Conservation (phyloP, 192 early-diverging fungal species). For the Rhizophagus clarus region DNA sequence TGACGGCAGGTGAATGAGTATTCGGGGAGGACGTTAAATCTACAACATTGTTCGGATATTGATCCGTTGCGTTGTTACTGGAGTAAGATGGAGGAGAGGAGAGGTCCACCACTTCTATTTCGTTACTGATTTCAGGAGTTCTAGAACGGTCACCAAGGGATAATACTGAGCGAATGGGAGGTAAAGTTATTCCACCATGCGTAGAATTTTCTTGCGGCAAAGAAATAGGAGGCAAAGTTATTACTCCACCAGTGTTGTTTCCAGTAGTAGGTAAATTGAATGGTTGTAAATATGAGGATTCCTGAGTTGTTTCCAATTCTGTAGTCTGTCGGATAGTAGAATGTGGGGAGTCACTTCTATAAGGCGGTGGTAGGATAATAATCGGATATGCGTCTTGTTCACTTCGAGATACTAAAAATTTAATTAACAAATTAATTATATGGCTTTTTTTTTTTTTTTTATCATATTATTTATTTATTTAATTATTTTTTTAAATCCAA, state of each 20-base stretch:
- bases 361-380: not conserved
- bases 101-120: not conserved
- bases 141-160: not conserved
- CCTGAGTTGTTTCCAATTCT: not conserved
- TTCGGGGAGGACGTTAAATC: slow-evolving; percentile 6
- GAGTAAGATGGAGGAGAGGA: not conserved
- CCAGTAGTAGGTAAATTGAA: not conserved
- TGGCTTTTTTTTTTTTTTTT: too few species aligned
- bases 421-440: too few species aligned
- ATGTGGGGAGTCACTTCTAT: not conserved
- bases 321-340: not conserved
- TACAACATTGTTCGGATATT: not conserved
- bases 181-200: slow-evolving; percentile 17
- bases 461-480: not conserved
- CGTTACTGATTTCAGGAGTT: not conserved
- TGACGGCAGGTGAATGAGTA: not conserved
- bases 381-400: not conserved
- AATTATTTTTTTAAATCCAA: not conserved
- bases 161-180: slow-evolving; percentile 7
- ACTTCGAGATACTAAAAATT: not conserved
- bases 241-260: slow-evolving; percentile 1
- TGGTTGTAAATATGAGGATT: not conserved
- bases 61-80: not conserved
- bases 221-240: slow-evolving; percentile 7
- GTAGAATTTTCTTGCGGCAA: slow-evolving; percentile 2